Conservation (phyloP, 176 grass and related monocot species). For the Alloteropsis semialata region DNA sequence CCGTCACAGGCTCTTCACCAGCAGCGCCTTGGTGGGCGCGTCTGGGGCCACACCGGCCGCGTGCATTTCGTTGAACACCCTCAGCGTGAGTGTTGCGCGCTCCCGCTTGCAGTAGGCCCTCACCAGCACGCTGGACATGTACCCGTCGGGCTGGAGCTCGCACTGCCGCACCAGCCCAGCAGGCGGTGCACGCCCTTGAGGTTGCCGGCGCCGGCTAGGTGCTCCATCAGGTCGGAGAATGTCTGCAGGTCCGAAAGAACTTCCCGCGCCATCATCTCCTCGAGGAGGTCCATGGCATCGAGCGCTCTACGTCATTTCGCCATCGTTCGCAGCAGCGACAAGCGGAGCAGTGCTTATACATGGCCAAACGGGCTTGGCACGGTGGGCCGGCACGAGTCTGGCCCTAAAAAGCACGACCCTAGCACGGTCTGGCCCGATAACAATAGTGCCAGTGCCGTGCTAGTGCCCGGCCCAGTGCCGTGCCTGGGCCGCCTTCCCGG, state of each 20-base stretch:
- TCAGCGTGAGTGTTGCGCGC: conserved; percentile 61
- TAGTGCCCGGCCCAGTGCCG: too few species aligned
- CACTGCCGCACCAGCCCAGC: conserved; percentile 72
- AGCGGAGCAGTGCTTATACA: too few species aligned
- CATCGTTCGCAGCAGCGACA: conserved; percentile 76
- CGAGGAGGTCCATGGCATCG: conserved; percentile 60
- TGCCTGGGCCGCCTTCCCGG: too few species aligned
- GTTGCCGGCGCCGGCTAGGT: conserved; percentile 59
- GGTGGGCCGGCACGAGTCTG: too few species aligned
- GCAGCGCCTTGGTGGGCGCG: conserved; percentile 54
- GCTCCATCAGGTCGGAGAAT: conserved; percentile 74
- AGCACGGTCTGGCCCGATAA: too few species aligned
- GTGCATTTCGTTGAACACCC: conserved; percentile 76
- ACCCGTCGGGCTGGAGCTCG: conserved; percentile 56
- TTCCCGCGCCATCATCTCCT: conserved; percentile 70
- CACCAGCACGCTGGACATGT: conserved; percentile 81
- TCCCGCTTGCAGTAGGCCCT: conserved; percentile 69
- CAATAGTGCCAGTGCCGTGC: too few species aligned
- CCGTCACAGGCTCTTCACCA: conserved; percentile 93
- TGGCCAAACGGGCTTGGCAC: too few species aligned
- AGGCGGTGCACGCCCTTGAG: conserved; percentile 79
- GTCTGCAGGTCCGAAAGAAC: conserved; percentile 77
- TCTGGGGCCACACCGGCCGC: conserved; percentile 51
- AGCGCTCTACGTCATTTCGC: conserved; percentile 50
- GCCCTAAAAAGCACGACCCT: too few species aligned